Evolutionary conservation across 305 asterid genomes (phyloP).

Genomic region (Striga hermonthica): DNA sequence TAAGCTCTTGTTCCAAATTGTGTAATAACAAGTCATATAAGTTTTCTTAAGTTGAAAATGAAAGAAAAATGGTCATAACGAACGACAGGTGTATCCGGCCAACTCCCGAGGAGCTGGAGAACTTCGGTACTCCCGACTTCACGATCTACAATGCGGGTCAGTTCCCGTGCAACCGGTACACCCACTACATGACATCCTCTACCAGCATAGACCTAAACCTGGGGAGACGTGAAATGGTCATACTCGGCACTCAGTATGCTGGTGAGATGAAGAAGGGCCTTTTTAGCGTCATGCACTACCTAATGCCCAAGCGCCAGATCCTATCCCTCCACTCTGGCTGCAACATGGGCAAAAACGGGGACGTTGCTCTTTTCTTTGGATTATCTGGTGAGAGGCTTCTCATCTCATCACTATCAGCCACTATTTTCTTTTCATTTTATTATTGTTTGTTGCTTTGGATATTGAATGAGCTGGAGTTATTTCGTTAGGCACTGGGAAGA

Average conservation of each 20-base stretch:
- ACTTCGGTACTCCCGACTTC: slow-evolving; percentile 98
- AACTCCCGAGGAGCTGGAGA: slow-evolving; percentile 95
- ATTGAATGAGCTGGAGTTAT: neutral
- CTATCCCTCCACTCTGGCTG: slow-evolving; percentile 98
- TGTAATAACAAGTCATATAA: too few species aligned
- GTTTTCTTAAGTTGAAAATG: too few species aligned
- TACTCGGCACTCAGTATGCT: slow-evolving; percentile 99
- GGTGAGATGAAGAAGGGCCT: slow-evolving; percentile 99
- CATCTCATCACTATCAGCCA: neutral
- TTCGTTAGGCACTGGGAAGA: slow-evolving; percentile 83
- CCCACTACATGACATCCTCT: slow-evolving; percentile 99
- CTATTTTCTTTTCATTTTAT: neutral
- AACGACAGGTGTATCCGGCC: slow-evolving; percentile 99
- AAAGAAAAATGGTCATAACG: too few species aligned
- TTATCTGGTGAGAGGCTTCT: slow-evolving; percentile 64
- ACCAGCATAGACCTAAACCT: slow-evolving; percentile 97
- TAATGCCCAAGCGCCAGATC: slow-evolving; percentile 96
- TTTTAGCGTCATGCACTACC: slow-evolving; percentile 95
- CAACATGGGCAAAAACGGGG: slow-evolving; percentile 97
- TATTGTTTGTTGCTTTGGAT: neutral
- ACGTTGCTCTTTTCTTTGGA: slow-evolving; percentile 98
- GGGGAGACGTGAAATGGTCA: slow-evolving; percentile 93
- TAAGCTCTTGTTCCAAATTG: slow-evolving; percentile 36
- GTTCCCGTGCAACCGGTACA: slow-evolving; percentile 98
- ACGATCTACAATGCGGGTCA: slow-evolving; percentile 98